Base-by-base conservation (phyloP, 495 filamentous ascomycete species). In the Hypoxylon lenormandii region DNA sequence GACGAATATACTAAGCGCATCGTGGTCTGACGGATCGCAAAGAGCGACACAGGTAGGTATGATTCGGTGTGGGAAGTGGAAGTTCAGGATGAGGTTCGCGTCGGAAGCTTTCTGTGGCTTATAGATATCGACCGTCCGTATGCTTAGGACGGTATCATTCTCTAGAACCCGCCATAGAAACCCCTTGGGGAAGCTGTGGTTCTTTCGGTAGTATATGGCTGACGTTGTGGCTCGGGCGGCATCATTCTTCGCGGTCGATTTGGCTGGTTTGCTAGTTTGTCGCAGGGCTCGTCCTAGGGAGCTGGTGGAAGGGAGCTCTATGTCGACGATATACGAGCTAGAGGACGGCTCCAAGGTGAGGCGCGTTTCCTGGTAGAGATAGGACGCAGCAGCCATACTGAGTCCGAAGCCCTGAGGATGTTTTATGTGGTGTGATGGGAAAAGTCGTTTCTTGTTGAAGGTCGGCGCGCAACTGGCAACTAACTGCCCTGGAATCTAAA, bases 101-200 rank as follows among this genome's bases (percentile, higher is more conserved):
- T 87, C 84, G 48, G 83, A 78, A 26, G 86, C 83, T 22, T 87
- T 82, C 16, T 85, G 82, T 50, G 87, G 83, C 76, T 91, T 94
- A 36, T 85, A 89, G 60, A 97, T 78, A 78, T 98, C 95, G 71
- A 90, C 87, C 33, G 88, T 88, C 76, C 92, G 90, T 53, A 98
- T 83, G 75, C 93, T 92, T 54, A 98, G 82, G 46, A 93, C 83
- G 69, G 86, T 91, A 72, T 88, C 88, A 71, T 90, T 88, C 73
- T 96, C 89, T 64, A 97, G 79, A 16, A 98, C 84, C 55, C 95
- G 84, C 94, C 96, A 98, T 19, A 97, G 83, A 69, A 98, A 93
- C 73, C 85, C 90, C 69, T 91, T 87, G 47, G 95, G 96, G 59
- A 90, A 91, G 55, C 81, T 79, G 60, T 87, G 86, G 68, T 88